Conservation (phyloP, 2,329 filamentous ascomycete species). For the Penicillium sp. region DNA sequence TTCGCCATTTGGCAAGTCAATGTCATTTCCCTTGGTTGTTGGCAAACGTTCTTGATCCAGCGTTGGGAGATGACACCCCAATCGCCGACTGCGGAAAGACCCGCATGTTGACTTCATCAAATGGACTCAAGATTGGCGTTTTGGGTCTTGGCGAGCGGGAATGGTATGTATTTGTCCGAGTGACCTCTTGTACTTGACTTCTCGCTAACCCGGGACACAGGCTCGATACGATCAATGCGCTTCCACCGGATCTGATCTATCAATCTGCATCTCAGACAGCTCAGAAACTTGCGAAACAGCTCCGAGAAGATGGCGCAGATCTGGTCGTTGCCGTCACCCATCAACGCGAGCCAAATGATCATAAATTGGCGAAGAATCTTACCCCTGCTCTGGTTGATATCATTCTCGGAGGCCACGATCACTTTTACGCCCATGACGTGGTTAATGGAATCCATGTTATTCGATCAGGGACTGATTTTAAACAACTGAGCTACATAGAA, state of each 20-base stretch:
- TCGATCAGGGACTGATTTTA: constrained; percentile 89
- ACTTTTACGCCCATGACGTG: constrained; percentile 78
- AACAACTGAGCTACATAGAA: constrained; percentile 87
- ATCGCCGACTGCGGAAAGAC: constrained; percentile 77
- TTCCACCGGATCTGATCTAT: constrained; percentile 82
- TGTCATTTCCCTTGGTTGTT: constrained; percentile 89
- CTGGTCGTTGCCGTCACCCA: constrained; percentile 82
- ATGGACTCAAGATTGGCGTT: constrained; percentile 82
- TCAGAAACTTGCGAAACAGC: constrained; percentile 69
- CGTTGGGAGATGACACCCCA: constrained; percentile 71
- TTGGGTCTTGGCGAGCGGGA: constrained; percentile 85
- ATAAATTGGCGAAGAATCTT: constrained; percentile 75
- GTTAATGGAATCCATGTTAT: constrained; percentile 81
- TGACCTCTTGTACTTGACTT: not conserved
- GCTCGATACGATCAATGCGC: constrained; percentile 82
- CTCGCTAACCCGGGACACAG: constrained; percentile 24
- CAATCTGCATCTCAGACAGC: constrained; percentile 76
- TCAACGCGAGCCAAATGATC: constrained; percentile 85
- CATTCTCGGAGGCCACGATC: constrained; percentile 85
- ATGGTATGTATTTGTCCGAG: constrained; percentile 55
- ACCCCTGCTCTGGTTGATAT: constrained; percentile 76
- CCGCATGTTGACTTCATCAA: constrained; percentile 74
- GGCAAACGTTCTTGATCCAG: constrained; percentile 84
- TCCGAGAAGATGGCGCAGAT: constrained; percentile 77
- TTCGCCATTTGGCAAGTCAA: constrained; percentile 69